Base-by-base conservation (phyloP, 2,329 filamentous ascomycete genomes). In the Aspergillus sp. region DNA sequence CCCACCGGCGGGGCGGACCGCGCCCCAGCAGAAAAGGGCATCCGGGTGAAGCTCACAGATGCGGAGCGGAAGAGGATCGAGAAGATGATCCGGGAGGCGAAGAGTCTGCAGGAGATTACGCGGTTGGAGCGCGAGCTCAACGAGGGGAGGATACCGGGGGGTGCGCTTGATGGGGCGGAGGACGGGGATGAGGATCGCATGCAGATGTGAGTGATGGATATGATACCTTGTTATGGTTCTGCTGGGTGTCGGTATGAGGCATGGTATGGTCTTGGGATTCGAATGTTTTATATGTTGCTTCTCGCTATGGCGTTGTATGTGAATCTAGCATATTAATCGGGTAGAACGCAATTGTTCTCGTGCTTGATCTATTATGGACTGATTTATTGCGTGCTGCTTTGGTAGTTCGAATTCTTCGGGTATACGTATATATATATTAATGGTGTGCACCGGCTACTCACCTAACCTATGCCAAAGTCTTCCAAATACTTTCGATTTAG, bases 81-180 rank as follows among this genome's bases (percentile, higher is more conserved):
- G 77, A 88, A 91, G 69, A 83, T 93, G 78, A 96, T 99, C 74
- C 87, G 87, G 75, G 91, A 90, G 69, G 93, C 95, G 5, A 92
- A 89, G 73, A 96, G 89, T 70, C 74, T 99, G 69, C 89, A 92
- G 66, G 95, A 98, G 78, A 96, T 99, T 71, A 88, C 91, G 57
- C 83, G 86, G 65, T 75, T 99, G 71, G 95, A 99, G 80, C 96
- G 93, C 80, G 91, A 95, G 75, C 78, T 98, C 64, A 90, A 90
- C 61, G 93, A 98, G 74, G 95, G 95, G 2, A 82, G 90, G 69
- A 82, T 98, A 74, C 93, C 93, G 2, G 82, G 83, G 34, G 89
- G 87, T 27, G 83, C 74, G 24, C 63, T 44, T 5, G 59, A 68
- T 47, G 72, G 64, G 17, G 75, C 71, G 45, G 72, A 68, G 13